Evolutionary conservation across 148 eudicot species (phyloP).

Genomic region (Hydrangea macrophylla): DNA sequence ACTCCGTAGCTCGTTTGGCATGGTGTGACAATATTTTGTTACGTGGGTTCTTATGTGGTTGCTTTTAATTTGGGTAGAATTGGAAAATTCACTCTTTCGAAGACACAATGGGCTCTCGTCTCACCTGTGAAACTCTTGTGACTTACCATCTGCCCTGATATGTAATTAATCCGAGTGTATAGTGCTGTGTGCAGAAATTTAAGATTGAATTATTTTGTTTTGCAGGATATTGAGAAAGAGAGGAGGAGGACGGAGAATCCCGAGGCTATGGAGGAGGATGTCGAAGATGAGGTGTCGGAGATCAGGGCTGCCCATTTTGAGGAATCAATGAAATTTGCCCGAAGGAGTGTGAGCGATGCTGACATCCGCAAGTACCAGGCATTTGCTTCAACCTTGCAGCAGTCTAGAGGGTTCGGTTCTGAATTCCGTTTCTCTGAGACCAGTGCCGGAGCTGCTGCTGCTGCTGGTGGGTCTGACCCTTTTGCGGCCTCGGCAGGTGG

Average conservation of each 20-base stretch:
- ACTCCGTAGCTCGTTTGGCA: too few species aligned
- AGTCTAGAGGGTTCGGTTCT: conserved; percentile 77
- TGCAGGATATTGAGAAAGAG: conserved; percentile 81
- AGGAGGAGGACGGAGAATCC: conserved; percentile 69
- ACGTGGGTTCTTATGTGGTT: too few species aligned
- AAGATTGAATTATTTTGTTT: background rate
- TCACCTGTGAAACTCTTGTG: background rate
- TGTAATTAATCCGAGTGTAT: too few species aligned
- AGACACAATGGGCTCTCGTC: too few species aligned
- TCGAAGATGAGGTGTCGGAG: conserved; percentile 80
- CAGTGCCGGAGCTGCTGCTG: conserved; percentile 27
- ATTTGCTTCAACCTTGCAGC: conserved; percentile 86
- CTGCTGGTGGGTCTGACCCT: conserved; percentile 45
- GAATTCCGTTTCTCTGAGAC: conserved; percentile 64
- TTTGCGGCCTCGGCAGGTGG: conserved; percentile 67
- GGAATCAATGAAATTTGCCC: conserved; percentile 86
- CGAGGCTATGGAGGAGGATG: conserved; percentile 87
- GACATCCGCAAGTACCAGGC: conserved; percentile 92
- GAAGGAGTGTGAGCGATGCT: conserved; percentile 90
- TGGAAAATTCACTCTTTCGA: too few species aligned
- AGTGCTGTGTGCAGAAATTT: background rate
- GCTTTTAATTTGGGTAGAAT: background rate
- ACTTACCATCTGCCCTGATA: background rate
- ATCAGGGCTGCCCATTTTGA: conserved; percentile 80
- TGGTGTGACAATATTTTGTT: too few species aligned